Evolutionary conservation across 257 asterid species (phyloP), one percentile per base, ranked within the genome.

Genomic region (Plantago major): DNA sequence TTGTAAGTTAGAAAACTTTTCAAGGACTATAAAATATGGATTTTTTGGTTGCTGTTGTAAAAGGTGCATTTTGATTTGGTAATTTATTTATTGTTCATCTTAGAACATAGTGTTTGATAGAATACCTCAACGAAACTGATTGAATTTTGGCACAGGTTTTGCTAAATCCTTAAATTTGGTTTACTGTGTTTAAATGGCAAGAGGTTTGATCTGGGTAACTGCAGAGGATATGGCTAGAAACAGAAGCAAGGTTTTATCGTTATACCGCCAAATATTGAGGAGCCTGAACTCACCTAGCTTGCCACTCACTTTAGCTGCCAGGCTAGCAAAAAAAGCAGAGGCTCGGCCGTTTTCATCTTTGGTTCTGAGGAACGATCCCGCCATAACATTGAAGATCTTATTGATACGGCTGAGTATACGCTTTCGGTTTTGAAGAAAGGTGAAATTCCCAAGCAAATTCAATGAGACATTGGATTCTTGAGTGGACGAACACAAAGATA

Each of bases 321-420:
- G 96, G 58, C 74, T 82, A 48, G 74, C 86, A 11, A 81, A 76
- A 82, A 84, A 83, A 69, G 96, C 96, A 5, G 86, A 90, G 76
- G 90, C 71, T 46, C 95, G 95, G 16, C 89, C 67, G 76, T 81
- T 42, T 87, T 87, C 67, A 42, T 87, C 80, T 56, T 87, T 70
- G 93, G 80, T 38, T 70, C 97, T 3, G 93, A 90, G 66, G 97
- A 90, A 73, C 76, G 74, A 57, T 85, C 97, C 54, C 48, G 78
- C 33, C 96, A 83, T 72, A 90, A 87, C 81, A 87, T 90, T 58
- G 75, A 81, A 74, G 96, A 90, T 52, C 96, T 90, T 59, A 69
- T 90, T 14, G 92, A 72, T 72, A 81, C 86, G 57, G 96, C 85
- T 22, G 93, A 90, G 60, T 75, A 90, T 61, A 80, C 97, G 28